Conservation (phyloP, 345 rosid species). For the Turnera subulata region DNA sequence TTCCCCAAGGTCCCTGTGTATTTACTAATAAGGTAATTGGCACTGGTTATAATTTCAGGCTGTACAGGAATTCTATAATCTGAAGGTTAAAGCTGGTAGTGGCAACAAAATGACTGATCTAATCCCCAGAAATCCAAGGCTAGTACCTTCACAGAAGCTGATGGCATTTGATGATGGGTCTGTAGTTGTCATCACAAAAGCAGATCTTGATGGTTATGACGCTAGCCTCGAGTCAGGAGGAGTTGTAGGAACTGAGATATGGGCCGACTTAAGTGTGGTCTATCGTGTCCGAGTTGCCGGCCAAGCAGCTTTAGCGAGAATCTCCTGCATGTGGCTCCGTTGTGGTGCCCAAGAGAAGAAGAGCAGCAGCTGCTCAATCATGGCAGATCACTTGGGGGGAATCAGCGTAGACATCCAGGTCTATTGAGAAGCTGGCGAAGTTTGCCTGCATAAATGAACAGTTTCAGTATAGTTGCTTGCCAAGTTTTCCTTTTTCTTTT, state of each 20-base stretch:
- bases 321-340: constrained; percentile 72
- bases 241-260: constrained; percentile 37
- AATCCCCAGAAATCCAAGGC: constrained; percentile 22
- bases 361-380: constrained; percentile 36
- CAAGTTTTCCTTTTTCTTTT: not conserved
- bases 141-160: constrained; percentile 27
- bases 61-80: constrained; percentile 69
- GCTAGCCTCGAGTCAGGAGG: constrained; percentile 27
- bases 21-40: too few species aligned
- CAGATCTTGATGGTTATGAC: constrained; percentile 81
- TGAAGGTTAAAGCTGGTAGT: constrained; percentile 33
- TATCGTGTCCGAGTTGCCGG: constrained; percentile 69
- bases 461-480: constrained; percentile 1
- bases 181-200: constrained; percentile 67
- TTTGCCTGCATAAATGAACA: constrained; percentile 10
- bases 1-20: too few species aligned
- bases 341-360: constrained; percentile 50
- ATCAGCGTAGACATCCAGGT: constrained; percentile 80
- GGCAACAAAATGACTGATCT: constrained; percentile 23
- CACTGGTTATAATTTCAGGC: constrained; percentile 42
- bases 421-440: constrained; percentile 37
- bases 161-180: constrained; percentile 79
- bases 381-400: constrained; percentile 44
- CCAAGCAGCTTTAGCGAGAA: constrained; percentile 54
- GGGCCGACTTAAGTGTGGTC: constrained; percentile 64